A percentile compares a stretch with the other conserved stretches of the same genome.
Evolutionary conservation across 257 asterid genomes (phyloP).

Genomic region (Penstemon davidsonii): DNA sequence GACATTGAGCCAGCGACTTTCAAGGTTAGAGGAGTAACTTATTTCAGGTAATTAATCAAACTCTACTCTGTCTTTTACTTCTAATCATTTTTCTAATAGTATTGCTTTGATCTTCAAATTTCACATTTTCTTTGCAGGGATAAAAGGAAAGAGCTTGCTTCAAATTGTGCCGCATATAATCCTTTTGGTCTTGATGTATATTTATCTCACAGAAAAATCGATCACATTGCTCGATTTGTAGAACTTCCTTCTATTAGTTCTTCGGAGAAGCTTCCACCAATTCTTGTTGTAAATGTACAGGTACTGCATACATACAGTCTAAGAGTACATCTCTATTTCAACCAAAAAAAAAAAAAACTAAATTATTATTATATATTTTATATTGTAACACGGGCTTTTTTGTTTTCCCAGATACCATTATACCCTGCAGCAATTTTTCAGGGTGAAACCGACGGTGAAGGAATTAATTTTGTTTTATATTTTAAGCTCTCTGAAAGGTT

Average conservation of each 20-base stretch:
- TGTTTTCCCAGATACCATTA: conserved; percentile 68
- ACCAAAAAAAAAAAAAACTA: neutral
- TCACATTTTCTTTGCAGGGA: conserved; percentile 55
- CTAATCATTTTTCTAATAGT: neutral
- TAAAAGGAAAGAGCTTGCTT: conserved; percentile 80
- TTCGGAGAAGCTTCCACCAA: conserved; percentile 74
- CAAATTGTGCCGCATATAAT: conserved; percentile 76
- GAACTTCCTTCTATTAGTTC: conserved; percentile 61
- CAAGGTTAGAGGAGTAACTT: conserved; percentile 78
- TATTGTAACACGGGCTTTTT: neutral
- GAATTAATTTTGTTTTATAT: conserved; percentile 80
- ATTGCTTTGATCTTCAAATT: conserved; percentile 9
- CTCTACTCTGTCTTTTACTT: neutral
- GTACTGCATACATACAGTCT: conserved; percentile 32
- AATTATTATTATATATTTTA: neutral
- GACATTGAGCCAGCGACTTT: conserved; percentile 78
- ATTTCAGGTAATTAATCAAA: conserved; percentile 52
- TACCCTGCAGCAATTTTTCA: conserved; percentile 83
- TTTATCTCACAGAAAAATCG: conserved; percentile 70
- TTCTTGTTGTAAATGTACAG: conserved; percentile 96
- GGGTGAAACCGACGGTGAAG: conserved; percentile 91
- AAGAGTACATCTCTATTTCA: neutral
- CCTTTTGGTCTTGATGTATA: conserved; percentile 95
- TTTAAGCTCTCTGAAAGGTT: conserved; percentile 76
- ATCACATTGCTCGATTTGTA: conserved; percentile 84